phyloP scores from a whole-genome alignment of 2,329 filamentous ascomycete genomes.

The Aspergillus sp. region DNA sequence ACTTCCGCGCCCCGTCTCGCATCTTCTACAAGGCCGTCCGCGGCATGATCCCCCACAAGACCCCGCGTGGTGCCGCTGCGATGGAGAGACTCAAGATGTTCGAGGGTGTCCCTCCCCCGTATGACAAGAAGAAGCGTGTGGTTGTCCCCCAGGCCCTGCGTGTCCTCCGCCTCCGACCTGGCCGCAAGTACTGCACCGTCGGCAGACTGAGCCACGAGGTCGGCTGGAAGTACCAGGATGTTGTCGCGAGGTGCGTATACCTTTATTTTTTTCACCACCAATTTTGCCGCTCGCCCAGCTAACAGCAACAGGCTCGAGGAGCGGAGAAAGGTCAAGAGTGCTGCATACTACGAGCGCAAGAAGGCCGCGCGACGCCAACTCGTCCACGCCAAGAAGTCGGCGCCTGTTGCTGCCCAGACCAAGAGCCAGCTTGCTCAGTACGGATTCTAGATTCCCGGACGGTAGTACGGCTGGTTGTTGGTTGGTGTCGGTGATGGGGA shows the following conservation, averaged over 20 bases:
- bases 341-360: slow-evolving; percentile 99
- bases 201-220: slow-evolving; percentile 97
- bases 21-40: slow-evolving; percentile 99
- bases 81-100: slow-evolving; percentile 99
- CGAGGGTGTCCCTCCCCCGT: slow-evolving; percentile 96
- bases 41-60: slow-evolving; percentile 99
- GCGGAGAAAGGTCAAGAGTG: slow-evolving; percentile 98
- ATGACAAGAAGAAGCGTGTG: slow-evolving; percentile 99
- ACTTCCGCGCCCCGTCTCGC: slow-evolving; percentile 97
- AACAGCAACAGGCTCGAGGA: slow-evolving; percentile 74
- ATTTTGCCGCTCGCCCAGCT: slow-evolving; percentile 10
- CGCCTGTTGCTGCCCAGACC: slow-evolving; percentile 76
- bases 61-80: slow-evolving; percentile 88
- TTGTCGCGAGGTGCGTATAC: slow-evolving; percentile 80
- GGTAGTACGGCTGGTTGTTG: slow-evolving; percentile 27
- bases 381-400: slow-evolving; percentile 84
- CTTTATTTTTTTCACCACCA: not conserved
- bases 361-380: slow-evolving; percentile 88
- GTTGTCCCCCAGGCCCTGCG: slow-evolving; percentile 97
- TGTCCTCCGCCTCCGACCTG: slow-evolving; percentile 92
- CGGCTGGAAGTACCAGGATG: slow-evolving; percentile 99
- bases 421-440: slow-evolving; percentile 77
- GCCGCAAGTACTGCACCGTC: slow-evolving; percentile 99
- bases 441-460: slow-evolving; percentile 65
- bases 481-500: slow-evolving; percentile 31